phyloP scores from a whole-genome alignment of 768 basidiomycete genomes.

The Asterophora parasitica region DNA sequence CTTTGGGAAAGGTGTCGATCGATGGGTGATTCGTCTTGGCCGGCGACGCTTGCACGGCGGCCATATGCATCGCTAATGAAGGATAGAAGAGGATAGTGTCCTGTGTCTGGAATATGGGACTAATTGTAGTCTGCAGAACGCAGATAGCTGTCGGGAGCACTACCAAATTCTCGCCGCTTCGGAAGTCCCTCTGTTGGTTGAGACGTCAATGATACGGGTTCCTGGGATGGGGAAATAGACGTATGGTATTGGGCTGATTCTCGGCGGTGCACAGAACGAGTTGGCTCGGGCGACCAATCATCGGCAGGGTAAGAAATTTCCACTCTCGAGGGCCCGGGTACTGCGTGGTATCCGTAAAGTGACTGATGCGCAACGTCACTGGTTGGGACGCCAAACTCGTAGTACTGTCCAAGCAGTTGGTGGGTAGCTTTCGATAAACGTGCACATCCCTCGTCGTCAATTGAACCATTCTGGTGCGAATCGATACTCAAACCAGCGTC shows the following conservation, averaged over 20 bases:
- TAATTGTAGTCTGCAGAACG: neutral
- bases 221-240: neutral
- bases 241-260: constrained; percentile 6
- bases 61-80: no score
- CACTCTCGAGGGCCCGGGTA: neutral
- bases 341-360: neutral
- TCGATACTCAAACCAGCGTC: neutral
- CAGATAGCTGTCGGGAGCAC: neutral
- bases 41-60: no score
- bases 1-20: no score
- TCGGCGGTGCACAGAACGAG: constrained; percentile 3
- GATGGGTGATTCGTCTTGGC: no score
- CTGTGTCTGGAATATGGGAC: neutral
- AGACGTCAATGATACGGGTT: neutral
- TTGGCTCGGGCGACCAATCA: neutral
- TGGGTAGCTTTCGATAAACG: neutral
- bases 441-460: neutral
- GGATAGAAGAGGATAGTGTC: neutral
- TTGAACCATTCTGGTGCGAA: constrained; percentile 5
- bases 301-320: neutral
- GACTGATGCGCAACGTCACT: neutral
- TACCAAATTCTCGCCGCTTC: neutral
- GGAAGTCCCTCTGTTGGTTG: neutral
- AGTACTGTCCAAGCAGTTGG: neutral
- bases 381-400: neutral